phyloP scores from a whole-genome alignment of 495 filamentous ascomycete genomes.

The Xylaria palmicola region DNA sequence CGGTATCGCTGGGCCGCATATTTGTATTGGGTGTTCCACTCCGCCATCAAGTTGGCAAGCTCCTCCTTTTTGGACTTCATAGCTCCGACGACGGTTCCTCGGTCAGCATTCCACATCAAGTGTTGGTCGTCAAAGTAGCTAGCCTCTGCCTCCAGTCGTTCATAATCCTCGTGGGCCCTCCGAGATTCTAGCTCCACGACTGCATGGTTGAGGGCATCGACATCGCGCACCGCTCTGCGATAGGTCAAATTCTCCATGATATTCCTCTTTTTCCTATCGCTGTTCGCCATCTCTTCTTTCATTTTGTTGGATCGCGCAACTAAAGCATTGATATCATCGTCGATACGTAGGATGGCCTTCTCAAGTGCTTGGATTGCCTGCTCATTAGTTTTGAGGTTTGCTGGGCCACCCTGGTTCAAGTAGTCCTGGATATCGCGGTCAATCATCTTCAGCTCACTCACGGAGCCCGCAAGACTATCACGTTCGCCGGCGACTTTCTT shows the following conservation, averaged over 20 bases:
- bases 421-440: constrained; percentile 80
- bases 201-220: constrained; percentile 64
- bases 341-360: constrained; percentile 60
- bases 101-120: constrained; percentile 54
- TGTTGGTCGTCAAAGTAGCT: constrained; percentile 58
- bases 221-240: constrained; percentile 66
- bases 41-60: constrained; percentile 61
- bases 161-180: constrained; percentile 78
- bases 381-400: constrained; percentile 66
- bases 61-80: constrained; percentile 82
- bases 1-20: constrained; percentile 80
- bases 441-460: constrained; percentile 71
- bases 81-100: constrained; percentile 59
- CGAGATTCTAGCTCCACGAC: constrained; percentile 75
- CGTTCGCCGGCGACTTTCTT: constrained; percentile 71
- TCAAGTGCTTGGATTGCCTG: constrained; percentile 67
- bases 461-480: constrained; percentile 65
- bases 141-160: constrained; percentile 69
- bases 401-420: constrained; percentile 69
- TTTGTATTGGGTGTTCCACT: constrained; percentile 86
- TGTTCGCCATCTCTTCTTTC: constrained; percentile 71
- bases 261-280: constrained; percentile 72
- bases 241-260: constrained; percentile 86
- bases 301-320: constrained; percentile 72
- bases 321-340: constrained; percentile 65